phyloP scores from a whole-genome alignment of 495 filamentous ascomycete genomes.

The Clohesyomyces aquaticus region DNA sequence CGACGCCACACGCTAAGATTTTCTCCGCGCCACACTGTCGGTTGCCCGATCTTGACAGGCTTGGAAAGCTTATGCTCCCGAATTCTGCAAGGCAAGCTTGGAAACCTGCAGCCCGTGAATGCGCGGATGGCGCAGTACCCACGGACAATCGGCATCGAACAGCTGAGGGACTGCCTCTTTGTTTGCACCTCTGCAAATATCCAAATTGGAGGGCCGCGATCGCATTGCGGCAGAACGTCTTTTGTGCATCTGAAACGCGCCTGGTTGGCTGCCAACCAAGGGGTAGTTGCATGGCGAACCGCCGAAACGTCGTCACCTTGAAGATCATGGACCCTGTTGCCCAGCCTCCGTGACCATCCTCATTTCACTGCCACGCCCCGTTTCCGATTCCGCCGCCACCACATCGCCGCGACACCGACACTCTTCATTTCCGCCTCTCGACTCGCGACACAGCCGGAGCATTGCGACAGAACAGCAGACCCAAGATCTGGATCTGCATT shows the following conservation, averaged over 20 bases:
- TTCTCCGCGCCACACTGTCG: conserved; percentile 4
- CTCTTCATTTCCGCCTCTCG: too few relatives aligned
- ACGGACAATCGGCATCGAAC: too few relatives aligned
- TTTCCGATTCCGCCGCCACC: background rate
- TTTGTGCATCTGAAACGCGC: background rate
- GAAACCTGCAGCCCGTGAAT: too few relatives aligned
- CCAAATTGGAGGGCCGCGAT: background rate
- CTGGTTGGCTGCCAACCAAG: background rate
- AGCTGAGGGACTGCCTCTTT: too few relatives aligned
- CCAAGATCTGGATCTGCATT: too few relatives aligned
- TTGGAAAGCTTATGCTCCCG: conserved; percentile 7
- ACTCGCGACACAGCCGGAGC: too few relatives aligned
- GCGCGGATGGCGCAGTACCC: too few relatives aligned
- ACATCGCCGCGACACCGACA: background rate
- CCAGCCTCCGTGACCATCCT: conserved; percentile 8
- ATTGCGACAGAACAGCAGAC: too few relatives aligned
- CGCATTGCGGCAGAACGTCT: background rate
- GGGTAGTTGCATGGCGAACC: background rate
- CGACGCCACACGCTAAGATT: conserved; percentile 1
- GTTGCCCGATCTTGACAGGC: background rate
- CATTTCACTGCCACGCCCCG: conserved; percentile 1
- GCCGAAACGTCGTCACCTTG: conserved; percentile 15
- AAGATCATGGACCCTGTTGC: background rate
- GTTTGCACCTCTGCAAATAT: background rate
- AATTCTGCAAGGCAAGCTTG: background rate